These are phyloP conservation scores for Cadophora luteo-olivacea DNA, from an alignment of 2,329 filamentous ascomycete genomes.

Conservation along the genomic window DNA sequence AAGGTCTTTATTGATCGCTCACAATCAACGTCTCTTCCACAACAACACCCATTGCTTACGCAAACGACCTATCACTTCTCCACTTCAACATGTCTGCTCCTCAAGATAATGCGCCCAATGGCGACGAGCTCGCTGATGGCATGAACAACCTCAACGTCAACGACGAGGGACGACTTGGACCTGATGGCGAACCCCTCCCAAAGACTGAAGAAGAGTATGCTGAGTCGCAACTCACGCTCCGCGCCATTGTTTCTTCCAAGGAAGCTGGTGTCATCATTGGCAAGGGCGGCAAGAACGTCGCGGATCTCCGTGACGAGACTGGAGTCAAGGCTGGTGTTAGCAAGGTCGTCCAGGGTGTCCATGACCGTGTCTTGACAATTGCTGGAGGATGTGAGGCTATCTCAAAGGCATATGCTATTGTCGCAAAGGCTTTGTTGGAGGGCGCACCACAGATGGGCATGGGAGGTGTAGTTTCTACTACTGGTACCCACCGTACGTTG, in stretches of 20 bases:
- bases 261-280: constrained; percentile 99
- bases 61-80: not conserved
- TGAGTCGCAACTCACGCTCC: constrained; percentile 87
- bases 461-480: constrained; percentile 86
- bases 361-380: constrained; percentile 95
- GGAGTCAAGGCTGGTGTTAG: constrained; percentile 97
- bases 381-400: constrained; percentile 89
- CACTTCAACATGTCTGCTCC: constrained; percentile 41
- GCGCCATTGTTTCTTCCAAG: constrained; percentile 98
- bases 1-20: constrained; percentile 18
- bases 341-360: constrained; percentile 97
- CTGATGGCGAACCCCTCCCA: constrained; percentile 79
- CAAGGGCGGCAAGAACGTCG: constrained; percentile 98
- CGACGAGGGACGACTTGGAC: constrained; percentile 67
- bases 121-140: constrained; percentile 62
- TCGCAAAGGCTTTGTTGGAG: constrained; percentile 89
- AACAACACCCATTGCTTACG: constrained; percentile 14
- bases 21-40: constrained; percentile 10
- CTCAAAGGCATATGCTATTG: constrained; percentile 90
- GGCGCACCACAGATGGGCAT: constrained; percentile 95
- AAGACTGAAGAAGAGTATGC: constrained; percentile 98
- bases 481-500: constrained; percentile 90
- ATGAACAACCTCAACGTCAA: constrained; percentile 72
- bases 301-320: constrained; percentile 94
- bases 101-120: constrained; percentile 40